A percentile compares a stretch with the other conserved stretches of the same genome.
Evolutionary conservation across 106 monocot genomes (phyloP).

Genomic region (Narthecium ossifragum): DNA sequence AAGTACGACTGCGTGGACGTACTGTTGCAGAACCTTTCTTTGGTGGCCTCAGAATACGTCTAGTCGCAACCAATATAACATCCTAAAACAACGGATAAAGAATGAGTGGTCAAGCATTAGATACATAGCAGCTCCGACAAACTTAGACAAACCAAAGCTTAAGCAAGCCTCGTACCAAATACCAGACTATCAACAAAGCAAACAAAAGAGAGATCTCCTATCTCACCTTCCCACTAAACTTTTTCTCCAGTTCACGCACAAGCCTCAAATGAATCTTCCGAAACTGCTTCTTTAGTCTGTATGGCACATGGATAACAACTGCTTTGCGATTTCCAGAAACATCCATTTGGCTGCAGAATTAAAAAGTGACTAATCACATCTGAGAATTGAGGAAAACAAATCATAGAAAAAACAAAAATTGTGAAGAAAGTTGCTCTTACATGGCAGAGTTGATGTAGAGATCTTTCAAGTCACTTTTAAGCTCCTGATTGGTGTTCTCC

Average conservation of each 20-base stretch:
- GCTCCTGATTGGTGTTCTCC: conserved; percentile 79
- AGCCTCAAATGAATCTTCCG: conserved; percentile 88
- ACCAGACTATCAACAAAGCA: too few relatives aligned
- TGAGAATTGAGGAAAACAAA: too few relatives aligned
- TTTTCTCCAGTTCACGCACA: conserved; percentile 92
- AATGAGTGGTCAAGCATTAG: too few relatives aligned
- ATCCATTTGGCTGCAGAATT: conserved; percentile 73
- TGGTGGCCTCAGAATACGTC: conserved; percentile 82
- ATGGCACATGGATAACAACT: conserved; percentile 79
- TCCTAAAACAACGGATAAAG: conserved; percentile 64
- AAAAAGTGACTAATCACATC: not conserved
- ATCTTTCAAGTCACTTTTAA: conserved; percentile 92
- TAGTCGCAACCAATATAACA: conserved; percentile 56
- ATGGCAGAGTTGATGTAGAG: conserved; percentile 75
- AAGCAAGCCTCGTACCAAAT: too few relatives aligned
- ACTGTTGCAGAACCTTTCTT: conserved; percentile 86
- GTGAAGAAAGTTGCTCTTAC: too few relatives aligned
- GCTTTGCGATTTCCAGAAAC: conserved; percentile 68
- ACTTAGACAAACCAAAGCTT: too few relatives aligned
- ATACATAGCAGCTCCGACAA: too few relatives aligned
- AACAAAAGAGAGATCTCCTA: too few relatives aligned
- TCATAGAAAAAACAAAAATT: too few relatives aligned
- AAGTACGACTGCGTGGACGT: conserved; percentile 75
- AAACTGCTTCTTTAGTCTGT: conserved; percentile 69
- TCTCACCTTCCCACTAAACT: conserved; percentile 95